Evolutionary conservation across 305 asterid species (phyloP).

Genomic region (Solanum chacoense): DNA sequence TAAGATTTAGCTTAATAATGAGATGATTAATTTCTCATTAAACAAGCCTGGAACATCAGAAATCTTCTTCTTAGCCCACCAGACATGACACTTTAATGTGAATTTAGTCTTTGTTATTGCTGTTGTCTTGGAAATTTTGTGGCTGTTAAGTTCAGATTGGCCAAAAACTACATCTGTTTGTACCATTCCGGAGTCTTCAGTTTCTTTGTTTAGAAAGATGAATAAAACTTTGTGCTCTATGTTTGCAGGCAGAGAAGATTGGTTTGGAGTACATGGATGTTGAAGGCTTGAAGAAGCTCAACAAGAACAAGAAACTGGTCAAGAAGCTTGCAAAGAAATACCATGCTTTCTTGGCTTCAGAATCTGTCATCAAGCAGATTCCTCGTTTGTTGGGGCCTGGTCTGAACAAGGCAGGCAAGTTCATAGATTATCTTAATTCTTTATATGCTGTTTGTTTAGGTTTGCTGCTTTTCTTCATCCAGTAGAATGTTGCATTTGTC

Average conservation of each 20-base stretch:
- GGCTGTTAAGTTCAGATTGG: neutral
- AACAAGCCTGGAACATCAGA: neutral
- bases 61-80: neutral
- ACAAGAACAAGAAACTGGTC: conserved; percentile 64
- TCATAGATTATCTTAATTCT: neutral
- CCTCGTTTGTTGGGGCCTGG: conserved; percentile 77
- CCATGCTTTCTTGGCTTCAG: conserved; percentile 69
- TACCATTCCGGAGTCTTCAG: neutral
- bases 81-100: neutral
- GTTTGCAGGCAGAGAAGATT: conserved; percentile 47
- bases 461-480: neutral
- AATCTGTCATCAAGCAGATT: conserved; percentile 70
- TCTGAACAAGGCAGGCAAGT: conserved; percentile 75
- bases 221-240: neutral
- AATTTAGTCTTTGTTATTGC: neutral
- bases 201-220: neutral
- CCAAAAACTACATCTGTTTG: neutral
- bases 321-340: conserved; percentile 68
- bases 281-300: conserved; percentile 55
- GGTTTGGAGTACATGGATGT: conserved; percentile 68
- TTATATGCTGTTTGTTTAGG: neutral
- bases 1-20: neutral
- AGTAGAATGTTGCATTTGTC: neutral
- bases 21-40: neutral
- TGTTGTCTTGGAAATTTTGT: neutral